phyloP scores from a whole-genome alignment of 768 basidiomycete species.

The Melanogaster broomeanus region DNA sequence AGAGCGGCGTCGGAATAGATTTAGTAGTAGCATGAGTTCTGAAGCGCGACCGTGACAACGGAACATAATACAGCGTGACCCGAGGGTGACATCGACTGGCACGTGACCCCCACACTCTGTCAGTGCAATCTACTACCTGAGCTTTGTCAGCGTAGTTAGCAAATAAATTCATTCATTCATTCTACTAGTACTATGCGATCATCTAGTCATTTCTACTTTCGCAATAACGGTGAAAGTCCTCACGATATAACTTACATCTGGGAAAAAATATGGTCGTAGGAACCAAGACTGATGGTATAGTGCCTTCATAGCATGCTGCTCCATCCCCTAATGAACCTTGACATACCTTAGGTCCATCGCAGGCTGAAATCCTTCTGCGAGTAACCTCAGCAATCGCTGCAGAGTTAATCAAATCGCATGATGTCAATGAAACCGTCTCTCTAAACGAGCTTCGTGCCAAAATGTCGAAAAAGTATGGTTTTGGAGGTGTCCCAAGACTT shows the following conservation, averaged over 20 bases:
- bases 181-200: too few relatives aligned
- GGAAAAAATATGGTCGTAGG: constrained; percentile 39
- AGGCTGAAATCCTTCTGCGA: constrained; percentile 87
- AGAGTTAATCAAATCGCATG: constrained; percentile 87
- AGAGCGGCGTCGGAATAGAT: constrained; percentile 13
- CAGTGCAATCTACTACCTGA: too few relatives aligned
- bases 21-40: constrained; percentile 8
- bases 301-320: not conserved
- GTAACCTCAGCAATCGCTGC: constrained; percentile 94
- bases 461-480: constrained; percentile 88
- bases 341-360: constrained; percentile 63
- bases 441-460: constrained; percentile 86
- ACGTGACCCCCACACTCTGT: too few relatives aligned
- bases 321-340: not conserved
- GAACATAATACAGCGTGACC: not conserved
- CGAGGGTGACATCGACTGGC: too few relatives aligned
- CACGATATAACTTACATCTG: not conserved
- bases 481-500: constrained; percentile 85
- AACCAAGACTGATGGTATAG: constrained; percentile 39
- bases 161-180: too few relatives aligned
- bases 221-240: not conserved
- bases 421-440: constrained; percentile 74
- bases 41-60: constrained; percentile 2
- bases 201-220: too few relatives aligned
- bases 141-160: too few relatives aligned